Conservation (phyloP, 78 protist species). For the Mastigamoeba balamuthi region DNA sequence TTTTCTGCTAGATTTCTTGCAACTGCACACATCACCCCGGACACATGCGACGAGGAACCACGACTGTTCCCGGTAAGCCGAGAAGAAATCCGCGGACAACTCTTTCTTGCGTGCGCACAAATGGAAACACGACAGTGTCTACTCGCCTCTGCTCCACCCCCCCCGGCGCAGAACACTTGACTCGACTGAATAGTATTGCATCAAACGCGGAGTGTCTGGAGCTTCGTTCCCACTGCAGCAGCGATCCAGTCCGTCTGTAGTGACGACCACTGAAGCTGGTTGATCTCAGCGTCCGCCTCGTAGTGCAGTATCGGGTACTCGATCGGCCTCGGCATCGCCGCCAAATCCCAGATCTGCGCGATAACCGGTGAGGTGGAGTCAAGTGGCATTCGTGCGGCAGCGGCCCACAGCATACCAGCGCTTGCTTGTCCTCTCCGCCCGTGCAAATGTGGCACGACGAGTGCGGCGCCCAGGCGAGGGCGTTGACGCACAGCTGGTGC, state of each 20-base stretch:
- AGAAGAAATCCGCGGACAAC: too few relatives aligned
- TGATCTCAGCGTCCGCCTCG: constrained; percentile 61
- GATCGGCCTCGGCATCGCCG: constrained; percentile 70
- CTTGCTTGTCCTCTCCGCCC: constrained; percentile 83
- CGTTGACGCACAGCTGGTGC: constrained; percentile 71
- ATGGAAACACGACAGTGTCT: too few relatives aligned
- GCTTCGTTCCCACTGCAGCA: constrained; percentile 38
- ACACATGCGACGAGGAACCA: too few relatives aligned
- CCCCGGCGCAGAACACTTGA: too few relatives aligned
- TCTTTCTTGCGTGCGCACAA: too few relatives aligned
- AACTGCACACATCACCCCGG: too few relatives aligned
- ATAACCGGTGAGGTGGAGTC: background rate
- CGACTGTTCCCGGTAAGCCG: too few relatives aligned
- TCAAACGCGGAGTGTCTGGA: constrained; percentile 60
- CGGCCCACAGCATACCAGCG: constrained; percentile 54
- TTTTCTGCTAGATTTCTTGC: too few relatives aligned
- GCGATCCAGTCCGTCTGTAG: constrained; percentile 87
- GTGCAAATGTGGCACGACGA: constrained; percentile 86
- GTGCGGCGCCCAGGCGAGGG: constrained; percentile 94
- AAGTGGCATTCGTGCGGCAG: background rate
- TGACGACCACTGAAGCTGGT: constrained; percentile 79
- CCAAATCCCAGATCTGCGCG: constrained; percentile 88
- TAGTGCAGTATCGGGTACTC: constrained; percentile 78
- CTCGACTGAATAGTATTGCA: too few relatives aligned
- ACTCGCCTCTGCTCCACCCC: too few relatives aligned